Evolutionary conservation across 495 filamentous ascomycete species (phyloP).

Genomic region (Aspergillus hancockii): DNA sequence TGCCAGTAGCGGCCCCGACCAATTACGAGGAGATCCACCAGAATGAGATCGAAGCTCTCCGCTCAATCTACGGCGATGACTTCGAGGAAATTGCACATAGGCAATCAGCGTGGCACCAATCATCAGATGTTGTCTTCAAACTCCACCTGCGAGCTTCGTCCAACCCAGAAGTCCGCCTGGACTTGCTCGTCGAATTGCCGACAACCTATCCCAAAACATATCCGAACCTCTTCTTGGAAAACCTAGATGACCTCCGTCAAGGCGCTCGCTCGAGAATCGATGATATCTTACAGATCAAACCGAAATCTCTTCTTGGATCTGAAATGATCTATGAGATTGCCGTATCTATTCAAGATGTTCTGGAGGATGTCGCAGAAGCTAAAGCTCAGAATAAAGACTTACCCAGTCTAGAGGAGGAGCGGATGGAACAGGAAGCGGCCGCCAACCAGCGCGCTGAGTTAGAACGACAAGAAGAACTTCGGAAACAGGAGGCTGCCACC

Average conservation of each 20-base stretch:
- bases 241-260: slow-evolving; percentile 63
- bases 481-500: slow-evolving; percentile 55
- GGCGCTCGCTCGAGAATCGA: slow-evolving; percentile 66
- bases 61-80: slow-evolving; percentile 92
- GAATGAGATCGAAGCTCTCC: slow-evolving; percentile 82
- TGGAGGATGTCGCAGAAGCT: slow-evolving; percentile 81
- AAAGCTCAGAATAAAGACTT: slow-evolving; percentile 70
- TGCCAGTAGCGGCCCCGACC: slow-evolving; percentile 42
- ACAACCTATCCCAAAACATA: slow-evolving; percentile 91
- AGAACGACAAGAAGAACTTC: slow-evolving; percentile 52
- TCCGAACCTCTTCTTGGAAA: slow-evolving; percentile 69
- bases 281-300: slow-evolving; percentile 67
- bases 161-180: slow-evolving; percentile 64
- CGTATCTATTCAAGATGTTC: slow-evolving; percentile 76
- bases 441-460: slow-evolving; percentile 55
- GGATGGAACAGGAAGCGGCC: slow-evolving; percentile 66
- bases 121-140: slow-evolving; percentile 75
- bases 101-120: slow-evolving; percentile 87
- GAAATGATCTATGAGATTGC: slow-evolving; percentile 92
- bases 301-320: slow-evolving; percentile 70
- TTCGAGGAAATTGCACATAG: slow-evolving; percentile 72
- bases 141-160: slow-evolving; percentile 72
- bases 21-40: slow-evolving; percentile 83
- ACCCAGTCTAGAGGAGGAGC: slow-evolving; percentile 87
- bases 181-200: slow-evolving; percentile 71